These are phyloP conservation scores for Ceratobasidium theobromae DNA, from an alignment of 1,284 basidiomycete genomes.

Conservation along the genomic window DNA sequence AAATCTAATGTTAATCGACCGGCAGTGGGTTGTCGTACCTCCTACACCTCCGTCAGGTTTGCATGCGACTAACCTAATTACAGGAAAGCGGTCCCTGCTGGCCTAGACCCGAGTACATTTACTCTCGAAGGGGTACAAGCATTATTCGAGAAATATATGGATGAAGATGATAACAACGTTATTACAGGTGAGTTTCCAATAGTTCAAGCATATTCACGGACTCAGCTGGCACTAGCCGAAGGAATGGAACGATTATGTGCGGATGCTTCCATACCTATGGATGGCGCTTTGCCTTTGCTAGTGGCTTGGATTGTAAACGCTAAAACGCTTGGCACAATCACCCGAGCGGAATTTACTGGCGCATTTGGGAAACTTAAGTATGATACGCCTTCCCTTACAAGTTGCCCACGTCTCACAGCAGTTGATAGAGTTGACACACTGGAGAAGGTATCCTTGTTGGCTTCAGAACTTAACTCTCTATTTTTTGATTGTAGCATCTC, in stretches of 20 bases:
- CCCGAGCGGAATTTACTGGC: conserved; percentile 64
- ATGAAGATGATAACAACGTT: conserved; percentile 51
- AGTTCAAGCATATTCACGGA: not conserved
- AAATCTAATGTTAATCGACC: not conserved
- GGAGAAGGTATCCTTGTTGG: conserved; percentile 50
- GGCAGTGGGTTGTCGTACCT: no score
- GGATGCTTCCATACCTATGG: conserved; percentile 65
- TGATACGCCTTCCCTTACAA: not conserved
- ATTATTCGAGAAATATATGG: conserved; percentile 65
- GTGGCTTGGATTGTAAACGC: conserved; percentile 70
- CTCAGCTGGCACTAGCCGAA: conserved; percentile 58
- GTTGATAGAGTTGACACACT: conserved; percentile 58
- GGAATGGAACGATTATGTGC: conserved; percentile 65
- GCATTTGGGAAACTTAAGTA: conserved; percentile 61
- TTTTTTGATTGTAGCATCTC: conserved; percentile 45
- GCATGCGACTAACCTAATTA: not conserved
- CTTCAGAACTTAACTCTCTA: conserved; percentile 62
- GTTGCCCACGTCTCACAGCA: not conserved
- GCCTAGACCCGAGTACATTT: conserved; percentile 45
- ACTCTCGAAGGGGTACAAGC: conserved; percentile 51
- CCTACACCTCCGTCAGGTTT: no score
- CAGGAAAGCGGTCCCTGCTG: conserved; percentile 7
- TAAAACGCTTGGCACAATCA: conserved; percentile 68
- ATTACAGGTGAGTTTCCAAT: conserved; percentile 11
- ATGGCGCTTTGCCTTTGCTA: conserved; percentile 66